These are phyloP conservation scores for Nectriaceae sp. DNA, from an alignment of 2,329 filamentous ascomycete species.

Conservation along the genomic window DNA sequence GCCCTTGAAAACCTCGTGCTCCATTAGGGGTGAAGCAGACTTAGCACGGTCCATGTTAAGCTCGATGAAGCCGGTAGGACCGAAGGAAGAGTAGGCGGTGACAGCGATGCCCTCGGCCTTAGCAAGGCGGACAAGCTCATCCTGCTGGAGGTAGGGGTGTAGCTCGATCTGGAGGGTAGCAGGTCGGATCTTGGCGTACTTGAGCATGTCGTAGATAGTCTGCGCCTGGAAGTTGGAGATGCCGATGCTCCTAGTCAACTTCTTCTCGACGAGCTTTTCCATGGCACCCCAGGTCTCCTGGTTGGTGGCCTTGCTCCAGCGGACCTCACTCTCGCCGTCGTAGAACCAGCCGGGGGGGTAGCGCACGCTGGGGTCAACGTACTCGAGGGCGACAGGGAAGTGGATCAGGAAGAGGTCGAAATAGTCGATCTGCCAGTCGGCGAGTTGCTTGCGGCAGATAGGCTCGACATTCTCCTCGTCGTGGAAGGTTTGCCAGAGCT, in stretches of 20 bases:
- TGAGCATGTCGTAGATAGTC: conserved; percentile 76
- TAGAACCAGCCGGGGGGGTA: conserved; percentile 81
- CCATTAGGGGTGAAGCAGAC: conserved; percentile 69
- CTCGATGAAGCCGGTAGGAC: conserved; percentile 77
- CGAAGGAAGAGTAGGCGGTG: conserved; percentile 84
- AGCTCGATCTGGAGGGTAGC: conserved; percentile 86
- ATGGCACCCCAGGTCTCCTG: conserved; percentile 83
- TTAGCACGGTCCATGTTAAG: conserved; percentile 62
- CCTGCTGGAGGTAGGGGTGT: conserved; percentile 84
- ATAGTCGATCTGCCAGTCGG: conserved; percentile 84
- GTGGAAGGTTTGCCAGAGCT: conserved; percentile 94
- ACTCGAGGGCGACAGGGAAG: conserved; percentile 86
- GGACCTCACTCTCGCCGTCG: conserved; percentile 62
- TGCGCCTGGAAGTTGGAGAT: conserved; percentile 82
- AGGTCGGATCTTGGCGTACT: conserved; percentile 73
- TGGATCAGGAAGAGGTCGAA: conserved; percentile 90
- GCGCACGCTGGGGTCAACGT: conserved; percentile 75
- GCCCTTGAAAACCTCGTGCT: conserved; percentile 64
- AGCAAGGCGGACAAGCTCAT: conserved; percentile 68
- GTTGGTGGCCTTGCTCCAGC: conserved; percentile 68
- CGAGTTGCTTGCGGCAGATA: conserved; percentile 74
- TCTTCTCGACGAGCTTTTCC: conserved; percentile 71
- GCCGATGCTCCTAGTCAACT: conserved; percentile 73
- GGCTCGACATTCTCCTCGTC: conserved; percentile 75
- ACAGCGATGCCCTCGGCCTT: conserved; percentile 70